Evolutionary conservation across 2,329 filamentous ascomycete genomes (phyloP).

Genomic region (Aureobasidium sp.): DNA sequence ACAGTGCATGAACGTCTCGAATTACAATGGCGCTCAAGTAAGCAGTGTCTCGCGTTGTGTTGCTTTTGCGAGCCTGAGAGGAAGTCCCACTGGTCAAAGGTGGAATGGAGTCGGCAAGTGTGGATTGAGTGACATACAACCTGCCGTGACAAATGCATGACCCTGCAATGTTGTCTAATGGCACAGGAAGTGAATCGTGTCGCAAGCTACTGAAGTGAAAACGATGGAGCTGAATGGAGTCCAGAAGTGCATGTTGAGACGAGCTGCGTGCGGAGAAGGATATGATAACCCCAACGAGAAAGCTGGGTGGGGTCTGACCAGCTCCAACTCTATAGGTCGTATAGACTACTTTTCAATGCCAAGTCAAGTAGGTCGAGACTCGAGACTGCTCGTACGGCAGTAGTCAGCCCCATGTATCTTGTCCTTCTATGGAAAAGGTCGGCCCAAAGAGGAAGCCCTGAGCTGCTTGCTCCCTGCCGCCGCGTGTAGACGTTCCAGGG

Average conservation of each 20-base stretch:
- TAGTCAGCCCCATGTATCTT: not conserved
- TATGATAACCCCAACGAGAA: not conserved
- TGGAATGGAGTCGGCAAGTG: not conserved
- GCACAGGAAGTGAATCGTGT: not conserved
- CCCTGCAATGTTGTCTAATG: not conserved
- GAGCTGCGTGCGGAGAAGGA: constrained; percentile 2
- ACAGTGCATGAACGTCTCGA: not conserved
- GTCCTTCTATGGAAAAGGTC: not conserved
- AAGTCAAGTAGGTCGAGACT: not conserved
- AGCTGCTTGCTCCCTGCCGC: not conserved
- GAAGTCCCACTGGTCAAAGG: not conserved
- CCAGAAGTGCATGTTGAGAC: constrained; percentile 8
- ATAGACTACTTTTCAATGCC: not conserved
- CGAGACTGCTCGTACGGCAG: not conserved
- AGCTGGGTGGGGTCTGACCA: not conserved
- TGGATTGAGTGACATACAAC: not conserved
- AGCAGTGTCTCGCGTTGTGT: not conserved
- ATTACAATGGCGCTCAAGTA: not conserved
- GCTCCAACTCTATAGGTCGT: constrained; percentile 1
- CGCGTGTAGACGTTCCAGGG: constrained; percentile 1
- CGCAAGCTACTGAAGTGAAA: constrained; percentile 3
- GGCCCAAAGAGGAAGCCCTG: not conserved
- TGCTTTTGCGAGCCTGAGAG: not conserved
- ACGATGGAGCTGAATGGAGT: constrained; percentile 4
- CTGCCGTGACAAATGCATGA: not conserved